Evolutionary conservation across 805 yeast genomes (phyloP).

Genomic region (Metschnikowia kunwiensis): DNA sequence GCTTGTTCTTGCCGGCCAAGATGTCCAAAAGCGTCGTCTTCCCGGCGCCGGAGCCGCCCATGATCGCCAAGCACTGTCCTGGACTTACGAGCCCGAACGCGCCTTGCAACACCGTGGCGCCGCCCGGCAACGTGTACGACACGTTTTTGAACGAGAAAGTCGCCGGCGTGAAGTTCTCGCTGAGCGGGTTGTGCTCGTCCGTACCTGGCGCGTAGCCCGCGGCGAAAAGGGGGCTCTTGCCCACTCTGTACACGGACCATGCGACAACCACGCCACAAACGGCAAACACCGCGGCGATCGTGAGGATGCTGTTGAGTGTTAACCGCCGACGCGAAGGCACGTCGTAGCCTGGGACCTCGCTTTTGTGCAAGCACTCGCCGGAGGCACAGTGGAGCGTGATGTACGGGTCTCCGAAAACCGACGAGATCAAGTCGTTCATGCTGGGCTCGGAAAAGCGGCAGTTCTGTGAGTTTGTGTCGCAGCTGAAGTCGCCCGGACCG

Average conservation of each 20-base stretch:
- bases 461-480: conserved; percentile 58
- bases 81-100: conserved; percentile 79
- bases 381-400: conserved; percentile 78
- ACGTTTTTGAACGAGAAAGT: conserved; percentile 74
- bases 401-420: conserved; percentile 92
- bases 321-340: conserved; percentile 53
- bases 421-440: conserved; percentile 86
- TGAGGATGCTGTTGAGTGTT: conserved; percentile 45
- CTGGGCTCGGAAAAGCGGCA: conserved; percentile 92
- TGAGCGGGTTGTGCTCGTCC: conserved; percentile 39
- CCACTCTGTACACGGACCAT: conserved; percentile 47
- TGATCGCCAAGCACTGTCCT: conserved; percentile 86
- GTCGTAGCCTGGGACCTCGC: conserved; percentile 89
- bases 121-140: conserved; percentile 49
- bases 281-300: conserved; percentile 43
- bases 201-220: conserved; percentile 20
- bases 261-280: conserved; percentile 42
- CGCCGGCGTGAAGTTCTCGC: conserved; percentile 59
- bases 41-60: conserved; percentile 99
- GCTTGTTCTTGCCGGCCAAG: conserved; percentile 81
- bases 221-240: conserved; percentile 60
- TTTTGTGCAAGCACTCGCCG: conserved; percentile 89
- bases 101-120: conserved; percentile 53
- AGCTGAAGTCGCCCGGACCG: conserved; percentile 91
- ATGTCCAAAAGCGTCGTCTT: conserved; percentile 92